Evolutionary conservation across 345 rosid species (phyloP), one percentile per base, ranked within the genome.

Genomic region (Lepidium sativum): DNA sequence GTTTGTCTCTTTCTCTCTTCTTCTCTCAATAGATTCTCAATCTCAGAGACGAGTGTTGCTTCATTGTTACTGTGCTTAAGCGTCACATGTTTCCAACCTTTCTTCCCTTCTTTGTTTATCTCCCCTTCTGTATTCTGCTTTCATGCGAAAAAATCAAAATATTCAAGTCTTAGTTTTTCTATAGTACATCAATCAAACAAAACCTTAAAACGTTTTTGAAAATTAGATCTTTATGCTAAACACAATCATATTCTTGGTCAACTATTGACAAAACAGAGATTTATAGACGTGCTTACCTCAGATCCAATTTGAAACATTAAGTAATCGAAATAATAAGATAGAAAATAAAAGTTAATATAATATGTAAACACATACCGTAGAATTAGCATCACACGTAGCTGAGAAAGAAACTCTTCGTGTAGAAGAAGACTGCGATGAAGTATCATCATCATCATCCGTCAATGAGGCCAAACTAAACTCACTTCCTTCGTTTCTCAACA

Each of bases 361-460:
- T 16, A 61, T 8, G 66, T 49, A 65, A 55, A 6, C 21, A 43
- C 35, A 13, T 76, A 86, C 96, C 94, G 74, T 79, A 39, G 74
- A 73, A 67, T 61, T 79, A 23, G 69, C 48, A 53, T 71, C 70
- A 60, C 64, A 80, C 54, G 63, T 14, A 65, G 79, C 75, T 35
- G 83, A 79, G 61, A 83, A 77, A 43, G 90, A 67, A 54, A 72
- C 57, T 12, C 82, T 75, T 61, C 27, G 72, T 6, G 86, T 38
- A 10, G 75, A 71, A 33, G 75, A 87, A 23, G 89, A 83, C 47
- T 77, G 79, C 7, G 87, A 67, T 20, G 94, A 82, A 74, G 77
- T 64, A 75, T 74, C 83, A 42, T 87, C 92, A 31, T 80, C 91
- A 3, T 87, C 92, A 43, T 89, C 97, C 5, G 97, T 87, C 60